A percentile compares a stretch with the other conserved stretches of the same genome.
These are phyloP conservation scores for Phoma sp. DNA, from an alignment of 2,329 filamentous ascomycete genomes.

Conservation along the genomic window DNA sequence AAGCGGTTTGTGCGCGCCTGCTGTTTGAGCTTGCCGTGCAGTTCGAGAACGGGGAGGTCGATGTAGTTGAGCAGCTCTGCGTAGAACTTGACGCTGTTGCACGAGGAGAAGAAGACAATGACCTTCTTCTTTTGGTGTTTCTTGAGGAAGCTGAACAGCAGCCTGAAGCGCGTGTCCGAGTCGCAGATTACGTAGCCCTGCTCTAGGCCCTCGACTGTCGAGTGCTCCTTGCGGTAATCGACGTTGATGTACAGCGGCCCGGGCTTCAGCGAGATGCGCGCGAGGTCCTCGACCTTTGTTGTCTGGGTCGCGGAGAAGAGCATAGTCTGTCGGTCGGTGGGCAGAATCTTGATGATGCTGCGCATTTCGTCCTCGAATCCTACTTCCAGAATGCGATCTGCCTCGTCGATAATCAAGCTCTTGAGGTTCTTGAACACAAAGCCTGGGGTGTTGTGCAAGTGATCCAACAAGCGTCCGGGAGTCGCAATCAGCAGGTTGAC, in stretches of 20 bases:
- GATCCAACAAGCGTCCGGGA: constrained; percentile 89
- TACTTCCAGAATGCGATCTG: constrained; percentile 93
- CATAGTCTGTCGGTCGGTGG: constrained; percentile 90
- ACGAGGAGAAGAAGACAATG: constrained; percentile 89
- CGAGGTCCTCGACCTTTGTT: constrained; percentile 96
- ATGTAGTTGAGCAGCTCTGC: constrained; percentile 96
- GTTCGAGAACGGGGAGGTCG: constrained; percentile 83
- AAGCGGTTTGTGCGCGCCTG: constrained; percentile 99
- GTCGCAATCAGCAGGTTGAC: constrained; percentile 95
- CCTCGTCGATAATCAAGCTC: constrained; percentile 93
- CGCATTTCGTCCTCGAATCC: constrained; percentile 99
- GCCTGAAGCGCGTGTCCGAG: constrained; percentile 88
- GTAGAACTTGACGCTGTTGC: constrained; percentile 95
- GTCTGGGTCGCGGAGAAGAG: constrained; percentile 99
- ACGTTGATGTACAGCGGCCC: constrained; percentile 98
- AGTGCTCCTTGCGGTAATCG: constrained; percentile 85
- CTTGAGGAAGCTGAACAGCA: constrained; percentile 94
- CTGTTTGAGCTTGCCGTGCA: constrained; percentile 95
- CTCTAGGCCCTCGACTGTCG: constrained; percentile 90
- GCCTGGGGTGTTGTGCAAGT: constrained; percentile 87
- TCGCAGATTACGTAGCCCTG: constrained; percentile 96
- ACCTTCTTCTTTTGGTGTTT: constrained; percentile 94
- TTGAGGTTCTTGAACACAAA: constrained; percentile 94
- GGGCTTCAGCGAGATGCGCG: constrained; percentile 87
- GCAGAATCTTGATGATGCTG: constrained; percentile 90